A percentile compares a stretch with the other conserved stretches of the same genome.
phyloP scores from a whole-genome alignment of 1,139 yeast species.

The Kodamaea plutei region DNA sequence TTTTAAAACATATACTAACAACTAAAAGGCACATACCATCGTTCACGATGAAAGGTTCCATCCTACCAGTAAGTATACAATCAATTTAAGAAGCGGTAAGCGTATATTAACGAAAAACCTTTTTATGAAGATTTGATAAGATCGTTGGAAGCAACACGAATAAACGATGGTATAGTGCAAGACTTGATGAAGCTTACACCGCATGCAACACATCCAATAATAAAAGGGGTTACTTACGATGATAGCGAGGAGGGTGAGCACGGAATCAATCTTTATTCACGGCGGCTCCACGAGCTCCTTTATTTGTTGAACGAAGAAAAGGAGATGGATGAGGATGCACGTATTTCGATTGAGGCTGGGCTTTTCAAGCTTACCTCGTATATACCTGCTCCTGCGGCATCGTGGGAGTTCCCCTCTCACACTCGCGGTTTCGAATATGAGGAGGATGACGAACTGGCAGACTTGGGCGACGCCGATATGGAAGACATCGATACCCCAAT shows the following conservation, averaged over 20 bases:
- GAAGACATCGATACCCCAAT: background rate
- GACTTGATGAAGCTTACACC: slow-evolving; percentile 33
- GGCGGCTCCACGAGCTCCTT: slow-evolving; percentile 26
- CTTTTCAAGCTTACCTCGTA: slow-evolving; percentile 26
- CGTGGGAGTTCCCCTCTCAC: slow-evolving; percentile 11
- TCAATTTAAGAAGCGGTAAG: too few relatives aligned
- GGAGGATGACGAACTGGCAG: slow-evolving; percentile 3
- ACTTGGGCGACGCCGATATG: background rate
- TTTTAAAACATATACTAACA: slow-evolving; percentile 1
- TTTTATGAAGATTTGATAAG: slow-evolving; percentile 3
- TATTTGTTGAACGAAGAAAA: slow-evolving; percentile 24
- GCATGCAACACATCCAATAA: slow-evolving; percentile 17
- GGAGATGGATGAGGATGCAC: slow-evolving; percentile 26
- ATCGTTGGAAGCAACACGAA: slow-evolving; percentile 7
- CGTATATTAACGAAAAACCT: too few relatives aligned
- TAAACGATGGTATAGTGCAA: slow-evolving; percentile 25
- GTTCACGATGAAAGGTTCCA: slow-evolving; percentile 1
- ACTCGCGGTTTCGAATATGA: slow-evolving; percentile 3
- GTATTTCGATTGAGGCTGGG: slow-evolving; percentile 27
- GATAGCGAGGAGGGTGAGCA: slow-evolving; percentile 5
- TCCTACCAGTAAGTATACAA: too few relatives aligned
- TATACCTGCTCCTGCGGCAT: slow-evolving; percentile 20
- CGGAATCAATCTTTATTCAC: slow-evolving; percentile 19
- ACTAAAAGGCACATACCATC: slow-evolving; percentile 2
- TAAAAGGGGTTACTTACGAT: slow-evolving; percentile 3